These are phyloP conservation scores for Cryphonectria naterciae DNA, from an alignment of 2,329 filamentous ascomycete genomes.

Conservation along the genomic window DNA sequence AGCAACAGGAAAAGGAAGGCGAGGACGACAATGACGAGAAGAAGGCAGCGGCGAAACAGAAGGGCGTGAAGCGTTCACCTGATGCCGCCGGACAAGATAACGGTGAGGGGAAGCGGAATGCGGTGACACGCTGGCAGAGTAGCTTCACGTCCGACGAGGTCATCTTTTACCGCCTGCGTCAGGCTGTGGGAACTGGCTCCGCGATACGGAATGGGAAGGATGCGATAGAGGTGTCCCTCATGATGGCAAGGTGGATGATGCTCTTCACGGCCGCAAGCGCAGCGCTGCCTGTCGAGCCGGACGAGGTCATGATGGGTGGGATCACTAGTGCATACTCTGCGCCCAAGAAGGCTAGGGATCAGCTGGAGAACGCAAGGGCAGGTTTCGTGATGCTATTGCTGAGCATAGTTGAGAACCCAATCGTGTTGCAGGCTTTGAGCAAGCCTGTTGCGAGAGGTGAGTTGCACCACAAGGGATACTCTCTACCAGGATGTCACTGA, in stretches of 20 bases:
- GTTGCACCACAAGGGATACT: slow-evolving; percentile 31
- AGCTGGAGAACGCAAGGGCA: slow-evolving; percentile 64
- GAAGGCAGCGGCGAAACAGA: slow-evolving; percentile 21
- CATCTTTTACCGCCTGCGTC: slow-evolving; percentile 90
- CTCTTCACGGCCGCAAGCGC: slow-evolving; percentile 57
- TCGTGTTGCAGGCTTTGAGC: slow-evolving; percentile 57
- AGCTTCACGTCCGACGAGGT: slow-evolving; percentile 78
- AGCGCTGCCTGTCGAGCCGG: slow-evolving; percentile 43
- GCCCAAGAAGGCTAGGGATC: slow-evolving; percentile 50
- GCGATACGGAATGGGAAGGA: slow-evolving; percentile 52
- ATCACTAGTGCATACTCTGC: slow-evolving; percentile 43
- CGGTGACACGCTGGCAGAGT: slow-evolving; percentile 52
- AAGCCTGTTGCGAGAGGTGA: slow-evolving; percentile 58
- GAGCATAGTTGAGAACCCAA: slow-evolving; percentile 62
- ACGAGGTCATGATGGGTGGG: slow-evolving; percentile 48
- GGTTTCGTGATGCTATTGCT: slow-evolving; percentile 68
- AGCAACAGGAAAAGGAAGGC: slow-evolving; percentile 11
- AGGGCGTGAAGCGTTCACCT: slow-evolving; percentile 11
- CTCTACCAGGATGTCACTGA: slow-evolving; percentile 28
- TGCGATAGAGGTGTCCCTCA: slow-evolving; percentile 53
- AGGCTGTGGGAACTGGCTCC: slow-evolving; percentile 69
- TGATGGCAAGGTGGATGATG: slow-evolving; percentile 62
- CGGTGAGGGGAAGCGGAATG: slow-evolving; percentile 31
- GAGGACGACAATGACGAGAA: background rate
- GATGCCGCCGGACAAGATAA: slow-evolving; percentile 14